Conservation (phyloP, 257 asterid species). For the Plectranthus barbatus region DNA sequence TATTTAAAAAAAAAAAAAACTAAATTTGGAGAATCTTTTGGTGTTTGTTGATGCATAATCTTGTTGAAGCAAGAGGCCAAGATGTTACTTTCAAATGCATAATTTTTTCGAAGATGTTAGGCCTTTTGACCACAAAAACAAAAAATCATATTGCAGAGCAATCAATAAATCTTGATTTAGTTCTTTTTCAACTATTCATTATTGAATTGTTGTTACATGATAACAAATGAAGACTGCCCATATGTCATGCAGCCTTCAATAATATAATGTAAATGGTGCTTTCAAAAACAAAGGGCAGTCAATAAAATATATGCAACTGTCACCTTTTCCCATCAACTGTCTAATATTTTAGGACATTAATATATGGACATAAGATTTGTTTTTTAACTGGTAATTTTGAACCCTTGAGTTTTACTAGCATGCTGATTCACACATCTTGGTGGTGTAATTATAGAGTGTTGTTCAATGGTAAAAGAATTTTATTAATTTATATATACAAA, state of each 20-base stretch:
- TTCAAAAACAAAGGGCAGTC: not conserved
- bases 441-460: not conserved
- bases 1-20: not conserved
- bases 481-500: not conserved
- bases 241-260: not conserved
- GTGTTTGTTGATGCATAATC: not conserved
- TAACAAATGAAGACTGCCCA: conserved; percentile 12
- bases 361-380: not conserved
- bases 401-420: not conserved
- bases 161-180: not conserved
- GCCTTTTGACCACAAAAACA: not conserved
- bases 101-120: not conserved
- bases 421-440: not conserved
- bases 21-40: conserved; percentile 24
- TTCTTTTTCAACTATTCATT: conserved; percentile 2
- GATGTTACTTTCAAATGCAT: conserved; percentile 14
- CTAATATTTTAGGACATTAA: not conserved
- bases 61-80: conserved; percentile 25
- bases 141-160: not conserved
- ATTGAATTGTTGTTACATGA: not conserved
- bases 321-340: not conserved
- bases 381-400: not conserved
- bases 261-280: conserved; percentile 3
- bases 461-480: not conserved
- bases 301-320: not conserved